Evolutionary conservation across 2,329 filamentous ascomycete species (phyloP).

Genomic region (Alternaria ventricosa): DNA sequence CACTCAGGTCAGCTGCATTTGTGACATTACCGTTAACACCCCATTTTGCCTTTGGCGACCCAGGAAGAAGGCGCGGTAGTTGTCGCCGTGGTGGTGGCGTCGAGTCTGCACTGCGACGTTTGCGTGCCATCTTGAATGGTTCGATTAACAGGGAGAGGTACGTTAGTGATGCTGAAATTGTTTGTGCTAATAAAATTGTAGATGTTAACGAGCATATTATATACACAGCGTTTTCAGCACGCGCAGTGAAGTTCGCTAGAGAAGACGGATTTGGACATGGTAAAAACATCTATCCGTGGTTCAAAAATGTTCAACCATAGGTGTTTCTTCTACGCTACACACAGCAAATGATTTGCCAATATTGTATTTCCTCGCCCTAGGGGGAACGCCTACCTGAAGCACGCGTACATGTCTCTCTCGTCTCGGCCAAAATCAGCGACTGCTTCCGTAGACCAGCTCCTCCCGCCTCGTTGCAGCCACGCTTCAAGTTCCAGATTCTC

Average conservation of each 20-base stretch:
- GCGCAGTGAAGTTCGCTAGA: not conserved
- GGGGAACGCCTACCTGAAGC: not conserved
- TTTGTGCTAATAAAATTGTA: not conserved
- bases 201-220: not conserved
- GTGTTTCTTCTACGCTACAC: not conserved
- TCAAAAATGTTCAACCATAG: not conserved
- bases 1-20: not conserved
- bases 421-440: not conserved
- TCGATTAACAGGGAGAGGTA: not conserved
- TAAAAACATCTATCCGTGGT: not conserved
- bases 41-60: not conserved
- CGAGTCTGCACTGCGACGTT: not conserved
- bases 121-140: not conserved
- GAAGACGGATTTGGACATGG: accelerated
- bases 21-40: not conserved
- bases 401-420: not conserved
- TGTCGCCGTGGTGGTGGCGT: not conserved
- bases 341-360: not conserved
- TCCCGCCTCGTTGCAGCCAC: not conserved
- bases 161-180: not conserved
- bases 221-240: not conserved
- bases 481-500: not conserved
- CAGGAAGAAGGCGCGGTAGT: not conserved
- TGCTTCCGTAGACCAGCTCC: not conserved
- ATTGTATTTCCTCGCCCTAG: not conserved